Percentiles rank a stretch among this genome's conserved stretches.
These are phyloP conservation scores for Coprinellus aureogranulatus DNA, from an alignment of 768 basidiomycete genomes.

Conservation along the genomic window DNA sequence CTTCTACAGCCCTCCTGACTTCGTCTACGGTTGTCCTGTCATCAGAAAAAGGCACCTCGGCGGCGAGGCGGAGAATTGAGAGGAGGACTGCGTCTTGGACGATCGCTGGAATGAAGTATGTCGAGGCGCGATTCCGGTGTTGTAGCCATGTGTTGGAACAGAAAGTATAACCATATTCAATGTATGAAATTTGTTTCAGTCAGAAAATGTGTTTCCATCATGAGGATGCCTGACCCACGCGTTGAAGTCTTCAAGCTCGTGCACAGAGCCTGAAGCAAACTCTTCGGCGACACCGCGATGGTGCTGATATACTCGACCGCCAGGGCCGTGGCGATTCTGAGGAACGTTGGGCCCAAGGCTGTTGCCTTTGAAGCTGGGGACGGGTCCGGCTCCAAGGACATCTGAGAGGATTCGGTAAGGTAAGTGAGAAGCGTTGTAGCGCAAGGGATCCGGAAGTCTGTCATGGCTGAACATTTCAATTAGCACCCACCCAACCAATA, in stretches of 20 bases:
- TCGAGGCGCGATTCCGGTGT: too few relatives aligned
- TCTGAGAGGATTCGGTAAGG: constrained; percentile 55
- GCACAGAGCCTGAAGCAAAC: constrained; percentile 14
- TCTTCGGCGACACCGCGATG: constrained; percentile 15
- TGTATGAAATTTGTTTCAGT: too few relatives aligned
- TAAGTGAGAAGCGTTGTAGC: constrained; percentile 43
- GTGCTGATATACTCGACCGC: constrained; percentile 15
- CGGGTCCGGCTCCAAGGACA: constrained; percentile 20
- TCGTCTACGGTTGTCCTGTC: constrained; percentile 47
- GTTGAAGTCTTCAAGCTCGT: constrained; percentile 20
- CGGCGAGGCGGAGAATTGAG: constrained; percentile 66
- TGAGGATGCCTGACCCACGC: too few relatives aligned
- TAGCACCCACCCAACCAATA: neutral
- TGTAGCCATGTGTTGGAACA: too few relatives aligned
- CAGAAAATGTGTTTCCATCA: neutral
- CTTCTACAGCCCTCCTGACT: constrained; percentile 40
- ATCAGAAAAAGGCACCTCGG: constrained; percentile 40
- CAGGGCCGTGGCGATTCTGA: constrained; percentile 44
- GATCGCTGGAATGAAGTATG: constrained; percentile 40
- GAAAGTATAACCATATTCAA: neutral
- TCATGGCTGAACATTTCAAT: constrained; percentile 30
- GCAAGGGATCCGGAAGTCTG: constrained; percentile 41
- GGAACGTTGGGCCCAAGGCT: constrained; percentile 38
- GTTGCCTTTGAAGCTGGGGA: neutral
- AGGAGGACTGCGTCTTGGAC: constrained; percentile 74